These are phyloP conservation scores for Amoeboaphelidium protococcarum DNA, from an alignment of 371 early-diverging fungal species.

Conservation along the genomic window DNA sequence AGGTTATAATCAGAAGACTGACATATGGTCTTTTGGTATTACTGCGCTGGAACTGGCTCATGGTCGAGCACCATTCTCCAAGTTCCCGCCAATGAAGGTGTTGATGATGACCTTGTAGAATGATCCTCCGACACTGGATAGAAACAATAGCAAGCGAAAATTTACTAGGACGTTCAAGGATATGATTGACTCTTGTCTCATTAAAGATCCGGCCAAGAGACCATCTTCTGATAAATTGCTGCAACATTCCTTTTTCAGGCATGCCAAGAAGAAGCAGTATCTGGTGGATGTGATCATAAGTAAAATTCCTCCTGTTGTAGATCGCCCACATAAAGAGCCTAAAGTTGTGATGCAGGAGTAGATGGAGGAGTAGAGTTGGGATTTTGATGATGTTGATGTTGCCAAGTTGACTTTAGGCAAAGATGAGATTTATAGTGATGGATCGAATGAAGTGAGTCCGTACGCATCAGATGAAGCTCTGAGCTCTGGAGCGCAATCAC, in stretches of 20 bases:
- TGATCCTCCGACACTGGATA: neutral
- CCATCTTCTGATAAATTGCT: neutral
- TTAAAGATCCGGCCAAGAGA: slow-evolving; percentile 2
- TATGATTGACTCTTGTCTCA: slow-evolving; percentile 1
- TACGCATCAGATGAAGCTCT: neutral
- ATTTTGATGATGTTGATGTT: neutral
- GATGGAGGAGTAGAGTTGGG: neutral
- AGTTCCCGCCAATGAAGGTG: slow-evolving; percentile 2
- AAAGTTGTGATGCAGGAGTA: neutral
- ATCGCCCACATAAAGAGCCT: neutral
- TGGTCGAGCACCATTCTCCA: slow-evolving; percentile 8
- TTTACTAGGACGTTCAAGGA: neutral
- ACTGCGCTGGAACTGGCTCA: slow-evolving; percentile 7
- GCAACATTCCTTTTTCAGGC: neutral
- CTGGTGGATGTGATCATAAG: neutral
- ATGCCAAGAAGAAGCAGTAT: neutral
- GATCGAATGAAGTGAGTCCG: neutral
- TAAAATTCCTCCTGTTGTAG: neutral
- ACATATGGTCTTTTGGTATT: slow-evolving; percentile 9
- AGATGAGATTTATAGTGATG: neutral
- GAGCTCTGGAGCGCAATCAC: neutral
- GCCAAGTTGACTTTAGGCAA: neutral
- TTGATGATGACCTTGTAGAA: slow-evolving; percentile 2
- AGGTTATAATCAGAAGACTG: slow-evolving; percentile 5
- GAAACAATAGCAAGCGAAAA: neutral